Percentiles rank a stretch among this genome's conserved stretches.
Evolutionary conservation across 768 basidiomycete genomes (phyloP).

Genomic region (Boletus speciosus): DNA sequence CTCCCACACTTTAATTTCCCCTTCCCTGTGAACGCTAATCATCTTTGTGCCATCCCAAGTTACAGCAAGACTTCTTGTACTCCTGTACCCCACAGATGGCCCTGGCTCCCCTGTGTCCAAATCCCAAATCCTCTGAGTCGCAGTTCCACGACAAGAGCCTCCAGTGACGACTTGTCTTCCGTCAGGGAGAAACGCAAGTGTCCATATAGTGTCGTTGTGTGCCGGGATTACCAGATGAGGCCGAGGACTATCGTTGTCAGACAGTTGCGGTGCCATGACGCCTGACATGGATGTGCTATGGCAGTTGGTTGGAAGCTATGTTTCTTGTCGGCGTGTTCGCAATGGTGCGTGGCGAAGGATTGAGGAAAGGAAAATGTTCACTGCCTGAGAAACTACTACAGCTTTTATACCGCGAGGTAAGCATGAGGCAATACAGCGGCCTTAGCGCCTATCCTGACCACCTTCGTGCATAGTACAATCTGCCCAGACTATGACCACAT

Average conservation of each 20-base stretch:
- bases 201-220: not conserved
- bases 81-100: not conserved
- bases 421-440: no score
- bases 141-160: not conserved
- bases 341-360: no score
- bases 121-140: not conserved
- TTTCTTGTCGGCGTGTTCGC: no score
- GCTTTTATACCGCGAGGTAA: no score
- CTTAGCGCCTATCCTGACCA: no score
- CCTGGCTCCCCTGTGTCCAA: not conserved
- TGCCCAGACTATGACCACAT: no score
- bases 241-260: not conserved
- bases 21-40: not conserved
- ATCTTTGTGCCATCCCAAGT: not conserved
- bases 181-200: not conserved
- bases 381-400: no score
- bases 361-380: no score
- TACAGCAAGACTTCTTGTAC: not conserved
- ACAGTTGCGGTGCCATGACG: not conserved
- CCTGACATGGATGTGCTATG: not conserved
- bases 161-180: not conserved
- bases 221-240: not conserved
- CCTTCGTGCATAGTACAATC: no score
- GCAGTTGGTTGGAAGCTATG: no score
- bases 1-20: constrained; percentile 3